Evolutionary conservation across 495 filamentous ascomycete genomes (phyloP).

Genomic region (Hyaloscypha hepaticicola): DNA sequence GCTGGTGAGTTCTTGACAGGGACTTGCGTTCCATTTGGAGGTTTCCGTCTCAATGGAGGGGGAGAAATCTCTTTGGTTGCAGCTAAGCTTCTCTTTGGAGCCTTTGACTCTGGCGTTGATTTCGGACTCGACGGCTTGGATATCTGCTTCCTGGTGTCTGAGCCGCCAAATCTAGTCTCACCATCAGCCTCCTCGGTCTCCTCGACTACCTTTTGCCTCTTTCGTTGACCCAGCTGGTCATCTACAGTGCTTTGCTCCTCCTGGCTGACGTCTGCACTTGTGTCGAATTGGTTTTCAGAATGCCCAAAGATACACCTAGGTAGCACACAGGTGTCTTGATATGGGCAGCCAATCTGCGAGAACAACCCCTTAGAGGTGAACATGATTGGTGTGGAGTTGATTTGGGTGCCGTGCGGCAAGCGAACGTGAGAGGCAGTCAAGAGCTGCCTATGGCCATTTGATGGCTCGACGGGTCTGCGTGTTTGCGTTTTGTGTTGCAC

Average conservation of each 20-base stretch:
- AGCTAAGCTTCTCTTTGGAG: conserved; percentile 13
- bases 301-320: conserved; percentile 32
- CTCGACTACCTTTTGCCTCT: conserved; percentile 22
- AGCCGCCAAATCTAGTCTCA: background rate
- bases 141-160: background rate
- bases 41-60: conserved; percentile 38
- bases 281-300: background rate
- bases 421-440: background rate
- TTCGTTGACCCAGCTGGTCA: conserved; percentile 19
- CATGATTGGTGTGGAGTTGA: conserved; percentile 23
- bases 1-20: conserved; percentile 1
- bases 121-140: background rate
- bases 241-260: background rate
- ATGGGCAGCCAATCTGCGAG: conserved; percentile 30
- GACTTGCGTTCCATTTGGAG: background rate
- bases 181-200: background rate
- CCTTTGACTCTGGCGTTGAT: background rate
- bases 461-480: background rate
- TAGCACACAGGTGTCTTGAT: conserved; percentile 25
- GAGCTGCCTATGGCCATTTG: background rate
- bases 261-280: background rate
- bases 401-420: background rate
- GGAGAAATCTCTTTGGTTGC: conserved; percentile 40
- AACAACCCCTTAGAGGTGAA: conserved; percentile 33
- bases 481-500: background rate